Conservation (phyloP, 352 stramenopile species). For the Globisporangium alternatum region DNA sequence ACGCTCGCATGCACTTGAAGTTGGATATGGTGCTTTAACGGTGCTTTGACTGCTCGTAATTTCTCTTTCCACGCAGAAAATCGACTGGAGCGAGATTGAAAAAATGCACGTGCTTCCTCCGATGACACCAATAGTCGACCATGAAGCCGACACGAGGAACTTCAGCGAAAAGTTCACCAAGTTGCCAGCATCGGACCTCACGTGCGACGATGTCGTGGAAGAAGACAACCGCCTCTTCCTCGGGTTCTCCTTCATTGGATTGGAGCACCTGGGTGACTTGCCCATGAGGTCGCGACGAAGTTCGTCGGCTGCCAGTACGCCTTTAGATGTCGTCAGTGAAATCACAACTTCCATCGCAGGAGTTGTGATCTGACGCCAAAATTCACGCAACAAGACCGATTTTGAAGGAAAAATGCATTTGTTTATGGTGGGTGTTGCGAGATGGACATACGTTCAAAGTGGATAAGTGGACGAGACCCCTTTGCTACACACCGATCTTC, state of each 20-base stretch:
- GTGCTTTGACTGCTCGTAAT: background rate
- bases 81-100: slow-evolving; percentile 94
- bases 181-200: slow-evolving; percentile 58
- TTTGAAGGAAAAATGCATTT: slow-evolving; percentile 13
- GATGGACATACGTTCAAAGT: slow-evolving; percentile 21
- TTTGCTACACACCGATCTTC: background rate
- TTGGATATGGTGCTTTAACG: background rate
- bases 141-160: slow-evolving; percentile 91
- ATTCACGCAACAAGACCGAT: background rate
- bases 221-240: slow-evolving; percentile 61
- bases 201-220: slow-evolving; percentile 49
- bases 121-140: slow-evolving; percentile 83
- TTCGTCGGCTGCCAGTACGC: background rate
- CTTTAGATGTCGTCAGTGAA: slow-evolving; percentile 3
- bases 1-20: no score
- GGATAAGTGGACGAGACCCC: background rate
- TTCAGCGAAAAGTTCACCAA: slow-evolving; percentile 93
- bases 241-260: slow-evolving; percentile 72
- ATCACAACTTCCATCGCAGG: slow-evolving; percentile 4
- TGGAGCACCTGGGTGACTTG: slow-evolving; percentile 30
- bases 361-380: background rate
- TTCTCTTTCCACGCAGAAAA: slow-evolving; percentile 22
- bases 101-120: slow-evolving; percentile 87
- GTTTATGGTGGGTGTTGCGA: background rate
- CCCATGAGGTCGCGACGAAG: slow-evolving; percentile 13